phyloP scores from a whole-genome alignment of 2,329 filamentous ascomycete species.

The Colletotrichum cordylinicola region DNA sequence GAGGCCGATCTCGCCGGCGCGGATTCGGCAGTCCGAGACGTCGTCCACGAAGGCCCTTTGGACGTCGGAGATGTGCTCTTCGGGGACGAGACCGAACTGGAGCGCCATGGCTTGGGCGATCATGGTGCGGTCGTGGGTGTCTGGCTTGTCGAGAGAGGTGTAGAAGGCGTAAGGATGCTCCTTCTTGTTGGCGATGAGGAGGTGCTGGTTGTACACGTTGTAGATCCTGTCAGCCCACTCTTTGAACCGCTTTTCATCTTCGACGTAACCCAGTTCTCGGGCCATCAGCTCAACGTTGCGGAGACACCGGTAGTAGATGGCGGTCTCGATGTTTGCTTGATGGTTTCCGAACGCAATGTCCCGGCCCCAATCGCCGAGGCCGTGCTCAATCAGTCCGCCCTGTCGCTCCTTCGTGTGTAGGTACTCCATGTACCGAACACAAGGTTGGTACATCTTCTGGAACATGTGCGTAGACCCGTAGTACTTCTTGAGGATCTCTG shows the following conservation, averaged over 20 bases:
- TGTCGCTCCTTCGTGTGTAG: slow-evolving; percentile 42
- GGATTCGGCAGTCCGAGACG: slow-evolving; percentile 36
- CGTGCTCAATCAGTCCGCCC: slow-evolving; percentile 47
- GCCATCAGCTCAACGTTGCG: slow-evolving; percentile 41
- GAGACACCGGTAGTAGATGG: slow-evolving; percentile 47
- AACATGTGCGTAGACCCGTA: slow-evolving; percentile 43
- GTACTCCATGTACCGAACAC: slow-evolving; percentile 46
- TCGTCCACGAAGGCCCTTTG: slow-evolving; percentile 27
- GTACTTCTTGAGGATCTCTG: slow-evolving; percentile 42
- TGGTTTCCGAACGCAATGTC: slow-evolving; percentile 48
- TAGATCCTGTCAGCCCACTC: slow-evolving; percentile 34
- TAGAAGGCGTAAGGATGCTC: slow-evolving; percentile 41
- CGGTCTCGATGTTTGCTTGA: slow-evolving; percentile 50
- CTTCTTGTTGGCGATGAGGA: slow-evolving; percentile 34
- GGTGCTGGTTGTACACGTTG: slow-evolving; percentile 36
- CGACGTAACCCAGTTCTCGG: slow-evolving; percentile 27
- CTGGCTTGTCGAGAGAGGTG: slow-evolving; percentile 38
- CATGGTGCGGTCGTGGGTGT: slow-evolving; percentile 38
- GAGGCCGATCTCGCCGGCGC: slow-evolving; percentile 46
- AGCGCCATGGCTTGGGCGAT: slow-evolving; percentile 41
- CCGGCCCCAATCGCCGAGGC: slow-evolving; percentile 48
- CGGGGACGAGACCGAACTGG: slow-evolving; percentile 26
- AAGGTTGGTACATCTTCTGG: slow-evolving; percentile 39
- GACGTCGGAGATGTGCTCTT: slow-evolving; percentile 23
- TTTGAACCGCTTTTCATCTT: slow-evolving; percentile 30